phyloP scores from a whole-genome alignment of 345 rosid genomes.

The Anastatica hierochuntica region DNA sequence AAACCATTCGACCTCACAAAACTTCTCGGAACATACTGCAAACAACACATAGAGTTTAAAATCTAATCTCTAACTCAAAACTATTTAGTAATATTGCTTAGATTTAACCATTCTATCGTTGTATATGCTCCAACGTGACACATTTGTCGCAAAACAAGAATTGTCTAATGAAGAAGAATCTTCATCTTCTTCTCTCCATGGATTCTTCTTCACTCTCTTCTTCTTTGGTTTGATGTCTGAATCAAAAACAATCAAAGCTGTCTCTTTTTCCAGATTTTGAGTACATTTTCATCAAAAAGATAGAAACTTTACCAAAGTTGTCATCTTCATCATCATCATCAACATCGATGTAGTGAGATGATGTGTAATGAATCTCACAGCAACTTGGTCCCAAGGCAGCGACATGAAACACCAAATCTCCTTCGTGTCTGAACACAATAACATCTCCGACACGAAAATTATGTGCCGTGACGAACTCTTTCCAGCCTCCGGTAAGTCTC shows the following conservation, averaged over 20 bases:
- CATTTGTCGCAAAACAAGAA: slow-evolving; percentile 17
- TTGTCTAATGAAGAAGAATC: not conserved
- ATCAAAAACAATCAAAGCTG: no score
- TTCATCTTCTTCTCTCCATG: slow-evolving; percentile 1
- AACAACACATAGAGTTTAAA: not conserved
- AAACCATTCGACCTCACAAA: slow-evolving; percentile 13
- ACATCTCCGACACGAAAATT: slow-evolving; percentile 17
- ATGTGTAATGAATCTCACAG: slow-evolving; percentile 14
- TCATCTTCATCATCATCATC: not conserved
- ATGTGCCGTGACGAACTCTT: slow-evolving; percentile 11
- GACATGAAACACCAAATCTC: slow-evolving; percentile 14
- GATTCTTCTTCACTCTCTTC: slow-evolving; percentile 4
- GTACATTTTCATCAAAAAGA: no score
- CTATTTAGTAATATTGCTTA: no score
- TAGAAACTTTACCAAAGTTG: no score
- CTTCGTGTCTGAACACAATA: slow-evolving; percentile 17
- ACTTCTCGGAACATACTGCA: slow-evolving; percentile 16
- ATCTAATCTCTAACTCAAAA: not conserved
- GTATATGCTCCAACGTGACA: not conserved
- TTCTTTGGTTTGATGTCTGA: no score
- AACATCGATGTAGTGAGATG: not conserved
- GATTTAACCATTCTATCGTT: slow-evolving; percentile 3
- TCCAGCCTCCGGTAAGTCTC: slow-evolving; percentile 18
- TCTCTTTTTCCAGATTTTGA: no score
- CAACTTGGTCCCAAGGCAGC: slow-evolving; percentile 4